Evolutionary conservation across 352 stramenopile genomes (phyloP), one percentile per base, ranked within the genome.

Genomic region (Globisporangium iwayamae): DNA sequence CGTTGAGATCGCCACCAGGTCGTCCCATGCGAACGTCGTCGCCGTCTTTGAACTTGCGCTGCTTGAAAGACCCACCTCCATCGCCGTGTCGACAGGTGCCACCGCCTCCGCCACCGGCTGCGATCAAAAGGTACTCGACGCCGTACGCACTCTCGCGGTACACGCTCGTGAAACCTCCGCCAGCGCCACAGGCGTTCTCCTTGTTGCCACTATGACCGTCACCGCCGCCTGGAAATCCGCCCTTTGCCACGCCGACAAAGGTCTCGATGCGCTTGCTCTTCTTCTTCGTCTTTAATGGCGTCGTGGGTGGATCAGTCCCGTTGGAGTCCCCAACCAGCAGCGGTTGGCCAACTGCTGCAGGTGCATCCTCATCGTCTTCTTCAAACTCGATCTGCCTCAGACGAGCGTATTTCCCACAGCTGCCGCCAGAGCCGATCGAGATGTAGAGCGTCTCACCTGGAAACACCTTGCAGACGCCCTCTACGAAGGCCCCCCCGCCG

Each of bases 401-500:
- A 2, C 62, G 72, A 52, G 76, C 78, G 52, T 74, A 79, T 38
- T 71, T 72, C 11, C 80, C 83, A 22, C 66, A 70, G 39, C 43
- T 70, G 0, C 81, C 81, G 45, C 83, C 81, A 1, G 74, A 75
- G 2, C 83, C 79, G 56, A 90, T 52, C 2, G 71, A 78, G 30
- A 89, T 69, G 51, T 78, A 91, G n/a, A 91, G 65, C 39, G 76
- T 88, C 56, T 93, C 84, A n/a, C 82, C 81, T 43, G 84, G 81
- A 58, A 80, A 78, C 2, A 93, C 84, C 1, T 60, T 63, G 41
- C 68, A 81, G 18, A 89, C 62, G 22, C 74, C 79, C 51, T 93
- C 81, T 34, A 90, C 71, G 60, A 91, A 90, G 13, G 82, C 82
- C 4, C 84, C 84, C 9, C 84, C 84, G 25, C 84, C 84, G 18